phyloP scores from a whole-genome alignment of 2,329 filamentous ascomycete species.

The Tetracladium maxilliforme region DNA sequence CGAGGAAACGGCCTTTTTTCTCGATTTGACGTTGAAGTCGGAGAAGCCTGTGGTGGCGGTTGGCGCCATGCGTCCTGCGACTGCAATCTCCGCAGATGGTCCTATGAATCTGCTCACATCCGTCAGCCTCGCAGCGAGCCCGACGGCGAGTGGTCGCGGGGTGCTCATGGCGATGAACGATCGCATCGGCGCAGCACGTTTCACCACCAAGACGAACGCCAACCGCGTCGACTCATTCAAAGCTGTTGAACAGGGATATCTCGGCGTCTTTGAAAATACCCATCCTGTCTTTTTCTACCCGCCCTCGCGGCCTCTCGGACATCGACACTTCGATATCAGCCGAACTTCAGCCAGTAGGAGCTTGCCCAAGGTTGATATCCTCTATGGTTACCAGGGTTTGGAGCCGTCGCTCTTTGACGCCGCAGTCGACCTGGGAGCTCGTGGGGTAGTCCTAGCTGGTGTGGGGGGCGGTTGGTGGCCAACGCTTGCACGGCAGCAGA shows the following conservation, averaged over 20 bases:
- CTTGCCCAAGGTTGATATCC: constrained; percentile 3
- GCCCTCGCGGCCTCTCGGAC: constrained; percentile 12
- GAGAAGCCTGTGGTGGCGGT: constrained; percentile 44
- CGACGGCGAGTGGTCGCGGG: constrained; percentile 30
- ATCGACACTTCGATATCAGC: constrained; percentile 3
- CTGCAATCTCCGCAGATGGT: constrained; percentile 46
- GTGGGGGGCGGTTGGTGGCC: constrained; percentile 4
- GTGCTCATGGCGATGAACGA: constrained; percentile 48
- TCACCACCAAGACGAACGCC: constrained; percentile 45
- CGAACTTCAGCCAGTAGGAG: background rate
- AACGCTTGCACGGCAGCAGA: too few relatives aligned
- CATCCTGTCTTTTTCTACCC: constrained; percentile 45
- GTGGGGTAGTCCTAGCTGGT: constrained; percentile 2
- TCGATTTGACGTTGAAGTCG: constrained; percentile 39
- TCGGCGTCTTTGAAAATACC: constrained; percentile 42
- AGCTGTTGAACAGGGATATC: constrained; percentile 36
- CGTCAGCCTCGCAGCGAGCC: constrained; percentile 35
- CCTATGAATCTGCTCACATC: constrained; percentile 47
- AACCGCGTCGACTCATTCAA: constrained; percentile 50
- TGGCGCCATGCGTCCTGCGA: constrained; percentile 48
- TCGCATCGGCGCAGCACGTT: constrained; percentile 41
- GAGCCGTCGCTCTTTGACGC: constrained; percentile 1
- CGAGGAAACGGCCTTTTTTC: constrained; percentile 48
- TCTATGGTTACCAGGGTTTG: constrained; percentile 2
- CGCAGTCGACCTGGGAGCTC: constrained; percentile 1